Percentiles rank a stretch among this genome's conserved stretches.
Conservation (phyloP, 495 filamentous ascomycete genomes). For the Penicillium taxi region DNA sequence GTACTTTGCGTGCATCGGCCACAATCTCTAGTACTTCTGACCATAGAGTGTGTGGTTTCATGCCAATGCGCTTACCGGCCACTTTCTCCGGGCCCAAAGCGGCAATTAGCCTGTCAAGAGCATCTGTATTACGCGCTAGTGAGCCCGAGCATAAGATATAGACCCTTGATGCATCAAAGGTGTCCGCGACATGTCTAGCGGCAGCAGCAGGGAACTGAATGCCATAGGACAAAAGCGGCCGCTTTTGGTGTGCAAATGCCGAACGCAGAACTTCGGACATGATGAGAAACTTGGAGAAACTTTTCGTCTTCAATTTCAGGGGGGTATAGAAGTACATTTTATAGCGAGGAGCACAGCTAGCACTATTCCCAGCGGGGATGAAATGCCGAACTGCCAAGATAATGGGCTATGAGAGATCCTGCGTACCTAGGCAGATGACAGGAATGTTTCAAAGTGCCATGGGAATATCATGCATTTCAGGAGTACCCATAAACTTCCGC, state of each 20-base stretch:
- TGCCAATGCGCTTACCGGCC: constrained; percentile 47
- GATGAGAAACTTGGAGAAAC: no score
- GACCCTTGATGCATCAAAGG: constrained; percentile 44
- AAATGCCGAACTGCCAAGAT: no score
- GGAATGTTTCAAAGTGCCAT: no score
- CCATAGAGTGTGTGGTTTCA: constrained; percentile 52
- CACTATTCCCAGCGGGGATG: no score
- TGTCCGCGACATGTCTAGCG: constrained; percentile 40
- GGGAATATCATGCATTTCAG: no score
- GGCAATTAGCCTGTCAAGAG: constrained; percentile 33
- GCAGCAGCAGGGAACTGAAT: constrained; percentile 43
- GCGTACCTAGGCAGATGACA: no score
- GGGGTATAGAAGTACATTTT: no score
- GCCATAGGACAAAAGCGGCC: constrained; percentile 42
- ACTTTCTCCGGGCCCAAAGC: constrained; percentile 37
- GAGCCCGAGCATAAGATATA: constrained; percentile 56
- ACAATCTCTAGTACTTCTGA: constrained; percentile 50
- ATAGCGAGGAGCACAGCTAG: no score
- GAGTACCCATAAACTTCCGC: no score
- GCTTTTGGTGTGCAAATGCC: constrained; percentile 28
- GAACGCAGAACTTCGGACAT: constrained; percentile 34
- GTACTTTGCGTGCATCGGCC: constrained; percentile 33
- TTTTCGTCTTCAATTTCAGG: no score
- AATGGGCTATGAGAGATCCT: no score
- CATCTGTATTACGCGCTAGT: constrained; percentile 46